phyloP scores from a whole-genome alignment of 2,329 filamentous ascomycete species.

The Exophiala xenobiotica region DNA sequence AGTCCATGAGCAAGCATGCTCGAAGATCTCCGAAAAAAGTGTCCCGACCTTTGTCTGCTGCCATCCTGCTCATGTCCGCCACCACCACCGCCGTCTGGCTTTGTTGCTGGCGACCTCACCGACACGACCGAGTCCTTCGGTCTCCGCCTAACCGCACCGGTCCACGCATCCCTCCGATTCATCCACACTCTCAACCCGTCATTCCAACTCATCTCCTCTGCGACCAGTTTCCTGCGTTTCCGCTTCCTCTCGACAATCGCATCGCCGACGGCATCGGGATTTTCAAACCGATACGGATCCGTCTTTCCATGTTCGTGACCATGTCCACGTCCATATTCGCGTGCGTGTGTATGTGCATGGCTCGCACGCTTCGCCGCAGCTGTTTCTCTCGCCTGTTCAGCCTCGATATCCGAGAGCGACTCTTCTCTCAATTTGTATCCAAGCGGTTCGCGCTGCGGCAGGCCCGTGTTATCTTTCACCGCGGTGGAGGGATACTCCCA shows the following conservation, averaged over 20 bases:
- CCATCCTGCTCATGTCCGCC: no score
- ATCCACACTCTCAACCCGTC: slow-evolving; percentile 77
- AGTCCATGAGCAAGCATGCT: no score
- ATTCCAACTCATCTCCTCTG: slow-evolving; percentile 74
- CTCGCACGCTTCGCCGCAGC: neutral
- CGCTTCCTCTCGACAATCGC: slow-evolving; percentile 53
- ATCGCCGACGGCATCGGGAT: slow-evolving; percentile 40
- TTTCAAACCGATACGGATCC: slow-evolving; percentile 42
- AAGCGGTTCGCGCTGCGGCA: slow-evolving; percentile 22
- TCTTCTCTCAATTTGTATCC: slow-evolving; percentile 27
- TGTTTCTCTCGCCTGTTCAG: slow-evolving; percentile 4
- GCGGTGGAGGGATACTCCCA: slow-evolving; percentile 29
- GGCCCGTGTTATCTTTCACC: neutral
- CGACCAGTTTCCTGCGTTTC: slow-evolving; percentile 56
- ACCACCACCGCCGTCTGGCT: no score
- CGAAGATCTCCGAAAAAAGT: no score
- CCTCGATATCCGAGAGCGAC: slow-evolving; percentile 27
- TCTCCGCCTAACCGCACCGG: slow-evolving; percentile 59
- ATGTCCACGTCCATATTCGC: neutral
- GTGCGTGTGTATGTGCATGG: neutral
- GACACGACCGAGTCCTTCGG: slow-evolving; percentile 4
- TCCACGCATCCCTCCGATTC: slow-evolving; percentile 78
- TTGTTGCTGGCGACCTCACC: no score
- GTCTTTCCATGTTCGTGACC: neutral
- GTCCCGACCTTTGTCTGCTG: no score